Conservation (phyloP, 192 early-diverging fungal genomes). For the Backusella westeae region DNA sequence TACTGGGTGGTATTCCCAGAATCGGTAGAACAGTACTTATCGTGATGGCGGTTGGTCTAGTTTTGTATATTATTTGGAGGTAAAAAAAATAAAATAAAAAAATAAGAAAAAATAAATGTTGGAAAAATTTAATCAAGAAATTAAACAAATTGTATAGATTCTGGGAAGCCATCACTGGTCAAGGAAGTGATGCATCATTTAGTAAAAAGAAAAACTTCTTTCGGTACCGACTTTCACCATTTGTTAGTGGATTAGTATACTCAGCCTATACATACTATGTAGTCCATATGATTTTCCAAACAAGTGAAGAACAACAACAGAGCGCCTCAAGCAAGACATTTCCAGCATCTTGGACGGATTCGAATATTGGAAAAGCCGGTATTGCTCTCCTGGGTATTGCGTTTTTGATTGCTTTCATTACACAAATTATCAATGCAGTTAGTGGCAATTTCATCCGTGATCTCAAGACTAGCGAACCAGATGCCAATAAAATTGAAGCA, state of each 20-base stretch:
- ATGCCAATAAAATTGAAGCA: slow-evolving; percentile 25
- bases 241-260: slow-evolving; percentile 47
- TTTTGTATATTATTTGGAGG: slow-evolving; percentile 46
- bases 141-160: slow-evolving; percentile 23
- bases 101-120: background rate
- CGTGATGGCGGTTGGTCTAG: slow-evolving; percentile 40
- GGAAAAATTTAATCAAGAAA: background rate
- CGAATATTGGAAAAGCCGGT: slow-evolving; percentile 25
- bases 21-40: slow-evolving; percentile 36
- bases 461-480: slow-evolving; percentile 19
- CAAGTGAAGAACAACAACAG: slow-evolving; percentile 20
- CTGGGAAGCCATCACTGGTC: slow-evolving; percentile 47
- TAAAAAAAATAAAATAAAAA: background rate
- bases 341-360: slow-evolving; percentile 35
- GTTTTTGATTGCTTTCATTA: slow-evolving; percentile 43
- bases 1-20: slow-evolving; percentile 37
- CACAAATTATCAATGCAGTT: slow-evolving; percentile 42
- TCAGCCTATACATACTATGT: slow-evolving; percentile 43
- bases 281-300: slow-evolving; percentile 38
- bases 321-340: slow-evolving; percentile 31
- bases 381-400: slow-evolving; percentile 39
- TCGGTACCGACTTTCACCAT: slow-evolving; percentile 41
- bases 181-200: slow-evolving; percentile 43
- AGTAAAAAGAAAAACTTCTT: slow-evolving; percentile 44
- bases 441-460: slow-evolving; percentile 36